phyloP scores from a whole-genome alignment of 2,329 filamentous ascomycete species.

The Chaetomiaceae sp. region DNA sequence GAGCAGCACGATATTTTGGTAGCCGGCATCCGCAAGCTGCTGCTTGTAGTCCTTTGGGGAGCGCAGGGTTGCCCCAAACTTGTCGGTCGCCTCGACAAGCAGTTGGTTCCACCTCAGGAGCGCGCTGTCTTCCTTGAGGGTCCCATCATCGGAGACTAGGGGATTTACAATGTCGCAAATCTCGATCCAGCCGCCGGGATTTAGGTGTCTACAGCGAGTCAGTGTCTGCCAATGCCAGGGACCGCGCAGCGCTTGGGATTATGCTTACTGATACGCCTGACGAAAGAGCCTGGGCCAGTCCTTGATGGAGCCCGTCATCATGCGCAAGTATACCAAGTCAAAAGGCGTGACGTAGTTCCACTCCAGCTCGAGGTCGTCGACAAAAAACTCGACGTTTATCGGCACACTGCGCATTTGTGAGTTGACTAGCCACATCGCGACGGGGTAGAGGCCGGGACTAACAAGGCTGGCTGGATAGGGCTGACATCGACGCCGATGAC shows the following conservation, averaged over 20 bases:
- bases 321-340: conserved; percentile 30
- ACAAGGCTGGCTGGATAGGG: conserved; percentile 32
- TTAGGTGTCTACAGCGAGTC: conserved; percentile 31
- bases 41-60: conserved; percentile 32
- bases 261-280: conserved; percentile 21
- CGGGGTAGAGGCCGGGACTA: too few relatives aligned
- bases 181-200: conserved; percentile 15
- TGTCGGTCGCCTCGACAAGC: conserved; percentile 7
- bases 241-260: conserved; percentile 1
- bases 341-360: conserved; percentile 29
- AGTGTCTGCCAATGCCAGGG: conserved; percentile 15
- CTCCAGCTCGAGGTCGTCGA: conserved; percentile 30
- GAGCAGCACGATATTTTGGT: conserved; percentile 43
- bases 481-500: conserved; percentile 35
- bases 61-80: conserved; percentile 4
- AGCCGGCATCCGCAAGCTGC: conserved; percentile 44
- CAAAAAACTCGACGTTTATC: conserved; percentile 20
- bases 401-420: conserved; percentile 23
- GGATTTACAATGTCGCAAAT: conserved; percentile 5
- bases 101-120: conserved; percentile 14
- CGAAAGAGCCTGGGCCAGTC: conserved; percentile 26
- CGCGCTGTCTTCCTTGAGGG: conserved; percentile 16
- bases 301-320: conserved; percentile 27
- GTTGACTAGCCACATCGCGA: too few relatives aligned
- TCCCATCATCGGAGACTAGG: conserved; percentile 34